Percentiles rank a stretch among this genome's conserved stretches.
Evolutionary conservation across 306 rosid species (phyloP).

Genomic region (Pterocarpus macrocarpus): DNA sequence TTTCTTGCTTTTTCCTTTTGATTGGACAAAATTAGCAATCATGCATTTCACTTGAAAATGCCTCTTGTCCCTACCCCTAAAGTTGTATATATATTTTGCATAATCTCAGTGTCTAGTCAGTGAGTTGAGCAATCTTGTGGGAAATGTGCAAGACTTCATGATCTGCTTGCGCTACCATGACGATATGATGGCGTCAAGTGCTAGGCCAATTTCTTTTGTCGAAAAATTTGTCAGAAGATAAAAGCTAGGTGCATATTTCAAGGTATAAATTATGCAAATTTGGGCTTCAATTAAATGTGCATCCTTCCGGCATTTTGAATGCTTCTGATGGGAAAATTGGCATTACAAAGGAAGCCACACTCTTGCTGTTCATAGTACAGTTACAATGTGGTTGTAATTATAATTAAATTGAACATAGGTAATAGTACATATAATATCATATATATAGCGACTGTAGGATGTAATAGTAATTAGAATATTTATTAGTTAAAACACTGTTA

Average conservation of each 20-base stretch:
- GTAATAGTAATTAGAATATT: neutral
- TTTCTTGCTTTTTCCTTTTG: slow-evolving; percentile 43
- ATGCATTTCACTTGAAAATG: slow-evolving; percentile 30
- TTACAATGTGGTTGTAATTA: neutral
- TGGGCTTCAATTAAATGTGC: slow-evolving; percentile 1
- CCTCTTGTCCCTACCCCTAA: slow-evolving; percentile 45
- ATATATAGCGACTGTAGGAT: neutral
- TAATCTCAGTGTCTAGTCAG: slow-evolving; percentile 30
- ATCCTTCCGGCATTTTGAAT: neutral
- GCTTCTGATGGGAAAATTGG: neutral
- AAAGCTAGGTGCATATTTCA: slow-evolving; percentile 16
- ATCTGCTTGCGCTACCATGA: slow-evolving; percentile 42
- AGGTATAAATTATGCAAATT: slow-evolving; percentile 8
- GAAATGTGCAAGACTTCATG: neutral
- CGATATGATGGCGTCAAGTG: slow-evolving; percentile 43
- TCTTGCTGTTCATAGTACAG: neutral
- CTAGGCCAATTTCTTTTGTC: neutral
- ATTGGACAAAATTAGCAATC: slow-evolving; percentile 57
- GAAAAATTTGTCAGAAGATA: slow-evolving; percentile 8
- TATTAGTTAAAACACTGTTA: neutral
- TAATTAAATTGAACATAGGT: neutral
- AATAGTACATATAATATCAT: neutral
- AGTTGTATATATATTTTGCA: slow-evolving; percentile 1
- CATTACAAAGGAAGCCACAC: neutral
- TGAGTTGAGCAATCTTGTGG: slow-evolving; percentile 10